phyloP scores from a whole-genome alignment of 148 eudicot genomes.

The Dianthus caryophyllus region DNA sequence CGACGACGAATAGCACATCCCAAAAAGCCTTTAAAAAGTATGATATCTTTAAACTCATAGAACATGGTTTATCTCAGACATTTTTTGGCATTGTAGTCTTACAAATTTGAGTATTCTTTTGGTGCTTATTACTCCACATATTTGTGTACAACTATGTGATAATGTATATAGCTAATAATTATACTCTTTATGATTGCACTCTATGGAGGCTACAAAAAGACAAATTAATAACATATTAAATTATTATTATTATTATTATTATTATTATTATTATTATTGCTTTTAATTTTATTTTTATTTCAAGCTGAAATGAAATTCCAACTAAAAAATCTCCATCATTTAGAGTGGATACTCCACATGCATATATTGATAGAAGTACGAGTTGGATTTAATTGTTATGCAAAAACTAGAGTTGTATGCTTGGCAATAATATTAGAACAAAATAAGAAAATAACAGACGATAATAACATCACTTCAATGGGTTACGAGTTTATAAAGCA shows the following conservation, averaged over 20 bases:
- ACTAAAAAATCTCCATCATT: background rate
- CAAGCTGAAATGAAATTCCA: no score
- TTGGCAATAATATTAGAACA: slow-evolving; percentile 6
- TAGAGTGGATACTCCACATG: background rate
- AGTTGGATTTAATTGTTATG: slow-evolving; percentile 18
- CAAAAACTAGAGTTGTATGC: slow-evolving; percentile 24
- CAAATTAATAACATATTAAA: background rate
- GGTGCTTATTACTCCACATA: slow-evolving; percentile 23
- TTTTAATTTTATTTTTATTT: no score
- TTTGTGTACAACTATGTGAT: background rate
- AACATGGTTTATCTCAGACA: slow-evolving; percentile 9
- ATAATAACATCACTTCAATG: no score
- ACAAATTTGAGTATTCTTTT: slow-evolving; percentile 13
- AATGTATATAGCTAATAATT: no score
- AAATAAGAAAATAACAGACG: no score
- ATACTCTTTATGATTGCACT: slow-evolving; percentile 14
- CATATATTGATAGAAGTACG: background rate
- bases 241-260: background rate
- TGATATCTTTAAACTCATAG: background rate
- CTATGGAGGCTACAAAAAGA: slow-evolving; percentile 9
- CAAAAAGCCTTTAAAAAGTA: slow-evolving; percentile 6
- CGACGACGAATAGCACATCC: no score
- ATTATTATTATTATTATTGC: background rate
- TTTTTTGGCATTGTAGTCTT: background rate
- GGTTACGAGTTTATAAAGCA: no score